Conservation (phyloP, 768 basidiomycete species). For the Pluteus cervinus region DNA sequence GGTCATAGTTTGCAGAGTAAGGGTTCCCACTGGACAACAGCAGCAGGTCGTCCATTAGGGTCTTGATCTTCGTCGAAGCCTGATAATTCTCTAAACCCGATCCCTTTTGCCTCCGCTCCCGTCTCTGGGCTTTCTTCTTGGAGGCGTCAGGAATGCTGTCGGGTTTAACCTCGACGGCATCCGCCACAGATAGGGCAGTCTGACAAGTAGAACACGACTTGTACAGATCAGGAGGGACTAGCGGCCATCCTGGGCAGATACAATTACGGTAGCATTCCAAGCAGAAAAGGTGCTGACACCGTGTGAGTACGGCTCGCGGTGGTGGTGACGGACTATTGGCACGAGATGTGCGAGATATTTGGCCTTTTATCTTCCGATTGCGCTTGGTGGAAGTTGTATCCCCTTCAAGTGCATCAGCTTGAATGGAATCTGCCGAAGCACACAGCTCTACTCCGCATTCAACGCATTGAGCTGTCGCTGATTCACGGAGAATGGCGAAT, state of each 20-base stretch:
- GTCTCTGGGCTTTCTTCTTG: conserved; percentile 62
- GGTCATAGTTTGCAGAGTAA: conserved; percentile 82
- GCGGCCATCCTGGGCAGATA: conserved; percentile 81
- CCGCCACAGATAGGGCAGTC: conserved; percentile 53
- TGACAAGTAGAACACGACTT: conserved; percentile 79
- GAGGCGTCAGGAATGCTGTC: conserved; percentile 41
- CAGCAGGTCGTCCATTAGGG: conserved; percentile 73
- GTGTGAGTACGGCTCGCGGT: conserved; percentile 74
- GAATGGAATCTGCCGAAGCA: conserved; percentile 36
- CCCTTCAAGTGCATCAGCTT: conserved; percentile 40
- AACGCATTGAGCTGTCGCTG: conserved; percentile 82
- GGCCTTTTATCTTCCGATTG: conserved; percentile 43
- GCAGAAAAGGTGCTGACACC: conserved; percentile 95
- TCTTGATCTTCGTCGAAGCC: conserved; percentile 85
- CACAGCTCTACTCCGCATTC: conserved; percentile 82
- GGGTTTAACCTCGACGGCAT: conserved; percentile 79
- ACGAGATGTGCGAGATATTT: conserved; percentile 63
- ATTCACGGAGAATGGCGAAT: conserved; percentile 79
- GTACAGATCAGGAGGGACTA: conserved; percentile 47
- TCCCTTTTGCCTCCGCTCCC: conserved; percentile 62
- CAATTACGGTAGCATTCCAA: conserved; percentile 73
- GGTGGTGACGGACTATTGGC: conserved; percentile 63
- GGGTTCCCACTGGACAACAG: conserved; percentile 82
- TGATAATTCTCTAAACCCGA: conserved; percentile 48
- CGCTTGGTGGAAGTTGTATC: conserved; percentile 46